Percentiles rank a stretch among this genome's conserved stretches.
phyloP scores from a whole-genome alignment of 2,329 filamentous ascomycete species.

The Fusarium brevicatenulatum region DNA sequence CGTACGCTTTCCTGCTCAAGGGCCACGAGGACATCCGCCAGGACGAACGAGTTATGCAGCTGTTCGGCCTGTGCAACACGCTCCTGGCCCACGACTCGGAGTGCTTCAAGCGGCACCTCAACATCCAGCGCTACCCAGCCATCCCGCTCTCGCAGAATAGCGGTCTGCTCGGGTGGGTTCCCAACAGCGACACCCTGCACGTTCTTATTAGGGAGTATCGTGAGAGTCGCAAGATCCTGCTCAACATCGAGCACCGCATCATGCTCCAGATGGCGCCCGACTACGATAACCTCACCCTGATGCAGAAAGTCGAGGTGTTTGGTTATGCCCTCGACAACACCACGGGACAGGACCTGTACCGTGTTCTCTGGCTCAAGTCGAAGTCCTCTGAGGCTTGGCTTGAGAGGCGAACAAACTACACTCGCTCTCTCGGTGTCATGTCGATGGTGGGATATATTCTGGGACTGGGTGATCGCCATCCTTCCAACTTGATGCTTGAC shows the following conservation, averaged over 20 bases:
- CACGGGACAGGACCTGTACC: slow-evolving; percentile 97
- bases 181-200: slow-evolving; percentile 96
- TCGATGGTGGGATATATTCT: slow-evolving; percentile 99
- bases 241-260: slow-evolving; percentile 99
- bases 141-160: slow-evolving; percentile 97
- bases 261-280: slow-evolving; percentile 99
- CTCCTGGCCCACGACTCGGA: slow-evolving; percentile 93
- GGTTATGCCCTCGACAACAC: slow-evolving; percentile 99
- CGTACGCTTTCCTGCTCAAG: slow-evolving; percentile 92
- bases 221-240: slow-evolving; percentile 94
- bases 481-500: slow-evolving; percentile 97
- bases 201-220: slow-evolving; percentile 97
- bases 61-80: slow-evolving; percentile 98
- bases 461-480: slow-evolving; percentile 94
- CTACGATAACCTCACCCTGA: slow-evolving; percentile 97
- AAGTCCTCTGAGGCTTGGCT: slow-evolving; percentile 99
- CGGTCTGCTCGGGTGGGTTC: slow-evolving; percentile 94
- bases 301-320: slow-evolving; percentile 99
- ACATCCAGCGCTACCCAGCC: slow-evolving; percentile 95
- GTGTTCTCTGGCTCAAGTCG: slow-evolving; percentile 98
- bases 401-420: slow-evolving; percentile 98
- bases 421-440: slow-evolving; percentile 96
- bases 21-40: slow-evolving; percentile 99
- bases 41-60: slow-evolving; percentile 98
- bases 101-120: slow-evolving; percentile 95